A percentile compares a stretch with the other conserved stretches of the same genome.
phyloP scores from a whole-genome alignment of 2,329 filamentous ascomycete genomes.

The Teratosphaeria zuluensis region DNA sequence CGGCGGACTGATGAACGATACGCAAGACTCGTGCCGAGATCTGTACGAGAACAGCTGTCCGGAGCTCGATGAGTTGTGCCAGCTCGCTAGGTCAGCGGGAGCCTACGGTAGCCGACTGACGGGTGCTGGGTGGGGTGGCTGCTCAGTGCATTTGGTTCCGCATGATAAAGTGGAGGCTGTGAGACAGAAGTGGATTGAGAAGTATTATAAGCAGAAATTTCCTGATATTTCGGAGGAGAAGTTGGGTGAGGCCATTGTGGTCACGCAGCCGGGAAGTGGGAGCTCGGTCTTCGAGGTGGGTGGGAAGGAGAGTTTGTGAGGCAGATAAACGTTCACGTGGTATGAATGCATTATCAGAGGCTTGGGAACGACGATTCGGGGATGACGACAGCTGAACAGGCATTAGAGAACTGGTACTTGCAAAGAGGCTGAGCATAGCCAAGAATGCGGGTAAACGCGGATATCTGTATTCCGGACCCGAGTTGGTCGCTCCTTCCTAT shows the following conservation, averaged over 20 bases:
- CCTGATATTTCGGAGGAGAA: constrained; percentile 62
- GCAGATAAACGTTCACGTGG: background rate
- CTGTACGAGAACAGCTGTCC: constrained; percentile 86
- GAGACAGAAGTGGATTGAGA: constrained; percentile 62
- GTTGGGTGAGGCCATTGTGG: constrained; percentile 69
- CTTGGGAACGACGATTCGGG: no score
- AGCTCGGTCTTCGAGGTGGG: constrained; percentile 29
- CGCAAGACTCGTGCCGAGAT: constrained; percentile 77
- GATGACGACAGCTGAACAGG: no score
- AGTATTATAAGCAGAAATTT: constrained; percentile 72
- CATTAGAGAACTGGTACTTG: no score
- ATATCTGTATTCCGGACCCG: no score
- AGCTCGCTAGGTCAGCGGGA: constrained; percentile 66
- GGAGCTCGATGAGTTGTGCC: constrained; percentile 83
- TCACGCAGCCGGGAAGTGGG: constrained; percentile 76
- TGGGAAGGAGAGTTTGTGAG: constrained; percentile 7
- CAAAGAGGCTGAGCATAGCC: no score
- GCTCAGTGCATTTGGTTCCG: constrained; percentile 85
- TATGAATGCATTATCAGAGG: background rate
- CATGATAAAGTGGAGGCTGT: constrained; percentile 71
- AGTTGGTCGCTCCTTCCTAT: no score
- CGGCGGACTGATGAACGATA: constrained; percentile 77
- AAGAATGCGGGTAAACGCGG: no score
- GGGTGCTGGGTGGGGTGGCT: constrained; percentile 94
- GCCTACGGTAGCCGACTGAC: constrained; percentile 79